Conservation (phyloP, 495 filamentous ascomycete genomes). For the Neurospora sp. region DNA sequence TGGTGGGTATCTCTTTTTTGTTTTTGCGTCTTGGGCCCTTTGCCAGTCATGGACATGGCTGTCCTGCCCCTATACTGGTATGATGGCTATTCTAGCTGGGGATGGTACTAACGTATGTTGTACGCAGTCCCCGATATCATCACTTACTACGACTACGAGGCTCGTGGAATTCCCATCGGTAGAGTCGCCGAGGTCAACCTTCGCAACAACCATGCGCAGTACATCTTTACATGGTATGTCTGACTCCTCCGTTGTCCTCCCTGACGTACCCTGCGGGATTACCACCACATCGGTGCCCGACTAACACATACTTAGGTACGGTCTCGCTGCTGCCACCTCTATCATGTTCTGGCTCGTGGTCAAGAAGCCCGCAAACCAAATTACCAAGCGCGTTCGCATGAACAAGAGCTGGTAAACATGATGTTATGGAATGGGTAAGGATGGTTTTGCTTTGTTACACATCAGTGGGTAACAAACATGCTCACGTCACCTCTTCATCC, state of each 20-base stretch:
- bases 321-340: constrained; percentile 72
- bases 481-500: constrained; percentile 19
- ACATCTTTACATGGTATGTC: constrained; percentile 93
- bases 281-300: neutral
- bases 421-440: neutral
- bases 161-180: constrained; percentile 87
- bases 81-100: neutral
- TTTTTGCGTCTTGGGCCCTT: neutral
- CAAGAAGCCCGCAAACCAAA: constrained; percentile 67
- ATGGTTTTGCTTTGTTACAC: neutral
- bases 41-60: neutral
- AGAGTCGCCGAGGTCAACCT: constrained; percentile 83
- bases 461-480: neutral
- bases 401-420: constrained; percentile 63
- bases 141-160: constrained; percentile 55
- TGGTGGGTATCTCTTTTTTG: constrained; percentile 41
- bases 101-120: constrained; percentile 1
- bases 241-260: neutral
- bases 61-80: neutral
- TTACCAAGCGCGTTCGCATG: constrained; percentile 63
- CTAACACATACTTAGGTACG: constrained; percentile 54
- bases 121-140: constrained; percentile 65
- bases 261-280: neutral
- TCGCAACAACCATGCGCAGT: constrained; percentile 93
- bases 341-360: constrained; percentile 95